Conservation (phyloP, 2,329 filamentous ascomycete genomes). For the Arachnomyces sp. region DNA sequence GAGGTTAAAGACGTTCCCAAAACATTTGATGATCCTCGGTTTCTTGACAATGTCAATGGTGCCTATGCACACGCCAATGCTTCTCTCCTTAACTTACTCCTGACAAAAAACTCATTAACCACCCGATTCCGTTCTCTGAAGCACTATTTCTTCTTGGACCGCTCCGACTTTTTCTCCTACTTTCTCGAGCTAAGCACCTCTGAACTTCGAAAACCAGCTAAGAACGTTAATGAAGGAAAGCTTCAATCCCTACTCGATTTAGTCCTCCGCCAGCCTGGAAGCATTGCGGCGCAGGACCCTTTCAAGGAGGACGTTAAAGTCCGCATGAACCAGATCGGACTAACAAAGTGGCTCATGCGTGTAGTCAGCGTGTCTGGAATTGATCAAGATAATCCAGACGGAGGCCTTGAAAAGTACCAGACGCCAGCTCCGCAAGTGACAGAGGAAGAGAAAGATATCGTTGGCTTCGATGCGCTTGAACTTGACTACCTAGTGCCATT, state of each 20-base stretch:
- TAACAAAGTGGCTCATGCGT: slow-evolving; percentile 89
- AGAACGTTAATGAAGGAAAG: slow-evolving; percentile 83
- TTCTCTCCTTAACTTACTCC: slow-evolving; percentile 78
- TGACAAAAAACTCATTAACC: slow-evolving; percentile 87
- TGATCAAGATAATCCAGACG: slow-evolving; percentile 65
- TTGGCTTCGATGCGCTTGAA: slow-evolving; percentile 85
- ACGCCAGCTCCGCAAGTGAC: slow-evolving; percentile 59
- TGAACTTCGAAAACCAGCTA: slow-evolving; percentile 83
- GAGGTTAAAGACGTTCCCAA: slow-evolving; percentile 79
- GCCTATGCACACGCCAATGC: slow-evolving; percentile 95
- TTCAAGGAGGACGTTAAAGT: slow-evolving; percentile 99
- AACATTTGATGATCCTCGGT: slow-evolving; percentile 84
- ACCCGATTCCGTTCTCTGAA: slow-evolving; percentile 83
- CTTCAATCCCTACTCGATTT: slow-evolving; percentile 93
- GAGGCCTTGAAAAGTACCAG: slow-evolving; percentile 61
- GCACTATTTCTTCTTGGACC: slow-evolving; percentile 98
- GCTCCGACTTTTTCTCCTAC: slow-evolving; percentile 96
- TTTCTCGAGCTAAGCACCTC: slow-evolving; percentile 88
- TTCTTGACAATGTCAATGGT: slow-evolving; percentile 90
- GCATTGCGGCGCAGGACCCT: slow-evolving; percentile 84
- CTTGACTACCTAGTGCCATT: slow-evolving; percentile 94
- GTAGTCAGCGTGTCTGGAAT: slow-evolving; percentile 96
- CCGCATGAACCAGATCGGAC: slow-evolving; percentile 87
- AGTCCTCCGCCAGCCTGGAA: slow-evolving; percentile 91
- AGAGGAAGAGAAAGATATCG: slow-evolving; percentile 74